A percentile compares a stretch with the other conserved stretches of the same genome.
phyloP scores from a whole-genome alignment of 352 stramenopile species.

The Phytophthora vignae region DNA sequence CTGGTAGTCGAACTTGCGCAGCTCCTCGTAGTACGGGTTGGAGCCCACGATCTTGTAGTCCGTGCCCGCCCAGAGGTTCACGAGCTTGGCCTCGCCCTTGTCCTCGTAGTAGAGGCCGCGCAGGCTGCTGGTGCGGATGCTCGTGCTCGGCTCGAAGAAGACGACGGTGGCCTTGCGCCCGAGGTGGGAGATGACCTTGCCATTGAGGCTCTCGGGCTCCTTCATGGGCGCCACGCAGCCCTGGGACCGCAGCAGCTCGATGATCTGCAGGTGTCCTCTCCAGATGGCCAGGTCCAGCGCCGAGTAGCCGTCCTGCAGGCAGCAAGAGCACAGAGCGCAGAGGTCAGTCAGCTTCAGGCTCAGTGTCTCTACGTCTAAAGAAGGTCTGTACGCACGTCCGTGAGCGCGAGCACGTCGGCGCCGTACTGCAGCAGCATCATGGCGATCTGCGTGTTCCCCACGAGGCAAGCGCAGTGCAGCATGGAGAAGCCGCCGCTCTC shows the following conservation, averaged over 20 bases:
- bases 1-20: slow-evolving; percentile 76
- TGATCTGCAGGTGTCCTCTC: slow-evolving; percentile 85
- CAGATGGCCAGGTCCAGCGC: slow-evolving; percentile 85
- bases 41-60: slow-evolving; percentile 85
- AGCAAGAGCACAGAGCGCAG: background rate
- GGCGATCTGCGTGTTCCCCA: slow-evolving; percentile 86
- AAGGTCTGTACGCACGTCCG: slow-evolving; percentile 29
- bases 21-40: slow-evolving; percentile 78
- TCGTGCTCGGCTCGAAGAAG: slow-evolving; percentile 82
- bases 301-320: slow-evolving; percentile 76
- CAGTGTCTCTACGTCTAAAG: no score
- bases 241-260: slow-evolving; percentile 82
- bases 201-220: slow-evolving; percentile 85
- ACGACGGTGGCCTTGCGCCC: slow-evolving; percentile 80
- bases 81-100: slow-evolving; percentile 74
- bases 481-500: slow-evolving; percentile 87
- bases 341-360: background rate
- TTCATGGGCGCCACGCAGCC: slow-evolving; percentile 87
- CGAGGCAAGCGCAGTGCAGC: slow-evolving; percentile 79
- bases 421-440: slow-evolving; percentile 89
- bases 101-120: slow-evolving; percentile 85
- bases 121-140: slow-evolving; percentile 76
- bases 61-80: slow-evolving; percentile 84
- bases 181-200: slow-evolving; percentile 73
- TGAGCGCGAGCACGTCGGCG: slow-evolving; percentile 78